Evolutionary conservation across 345 rosid species (phyloP).

Genomic region (Heritiera fomes): DNA sequence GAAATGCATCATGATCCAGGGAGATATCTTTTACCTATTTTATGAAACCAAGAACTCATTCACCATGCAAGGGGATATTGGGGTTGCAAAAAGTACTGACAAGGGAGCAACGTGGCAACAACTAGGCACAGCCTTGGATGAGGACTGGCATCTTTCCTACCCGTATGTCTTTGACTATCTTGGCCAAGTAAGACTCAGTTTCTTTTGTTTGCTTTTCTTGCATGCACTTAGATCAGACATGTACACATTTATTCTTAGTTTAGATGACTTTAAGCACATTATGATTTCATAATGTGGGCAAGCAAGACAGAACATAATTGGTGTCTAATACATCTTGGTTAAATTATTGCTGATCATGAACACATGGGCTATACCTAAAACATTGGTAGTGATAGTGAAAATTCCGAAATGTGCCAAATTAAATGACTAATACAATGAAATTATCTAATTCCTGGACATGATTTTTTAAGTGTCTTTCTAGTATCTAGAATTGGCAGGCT

Average conservation of each 20-base stretch:
- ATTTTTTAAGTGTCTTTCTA: not conserved
- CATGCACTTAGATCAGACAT: not conserved
- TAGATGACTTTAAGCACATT: not conserved
- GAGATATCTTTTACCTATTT: conserved; percentile 67
- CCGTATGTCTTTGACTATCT: conserved; percentile 79
- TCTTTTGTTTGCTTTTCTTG: not conserved
- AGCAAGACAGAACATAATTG: not conserved
- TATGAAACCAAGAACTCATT: conserved; percentile 78
- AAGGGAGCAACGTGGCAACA: conserved; percentile 93
- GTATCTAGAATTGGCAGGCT: not conserved
- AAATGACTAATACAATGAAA: not conserved
- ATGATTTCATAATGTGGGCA: not conserved
- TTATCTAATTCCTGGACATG: not conserved
- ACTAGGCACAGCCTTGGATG: conserved; percentile 88
- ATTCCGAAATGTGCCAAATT: not conserved
- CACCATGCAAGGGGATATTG: conserved; percentile 95
- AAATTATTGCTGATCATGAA: not conserved
- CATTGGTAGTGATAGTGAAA: not conserved
- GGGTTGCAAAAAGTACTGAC: conserved; percentile 76
- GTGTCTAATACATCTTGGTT: not conserved
- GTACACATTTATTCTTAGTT: not conserved
- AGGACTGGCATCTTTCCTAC: conserved; percentile 93
- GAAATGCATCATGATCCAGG: conserved; percentile 44
- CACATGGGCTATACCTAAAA: not conserved
- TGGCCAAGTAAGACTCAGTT: conserved; percentile 61